phyloP scores from a whole-genome alignment of 2,329 filamentous ascomycete genomes.

The Beauveria australis region DNA sequence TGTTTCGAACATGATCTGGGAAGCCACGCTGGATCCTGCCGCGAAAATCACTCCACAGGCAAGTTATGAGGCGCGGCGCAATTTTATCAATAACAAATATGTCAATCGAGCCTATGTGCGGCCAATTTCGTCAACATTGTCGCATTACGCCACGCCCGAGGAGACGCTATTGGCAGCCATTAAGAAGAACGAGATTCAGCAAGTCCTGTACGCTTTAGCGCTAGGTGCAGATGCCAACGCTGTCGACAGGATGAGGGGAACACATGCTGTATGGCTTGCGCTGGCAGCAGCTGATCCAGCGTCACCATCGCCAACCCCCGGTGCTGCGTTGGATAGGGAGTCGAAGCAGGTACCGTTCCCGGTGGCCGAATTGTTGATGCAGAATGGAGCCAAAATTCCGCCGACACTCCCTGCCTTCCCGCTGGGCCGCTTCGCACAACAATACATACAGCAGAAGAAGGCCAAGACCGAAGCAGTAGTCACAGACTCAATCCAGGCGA shows the following conservation, averaged over 20 bases:
- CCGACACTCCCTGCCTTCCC: slow-evolving; percentile 69
- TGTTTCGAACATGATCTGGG: slow-evolving; percentile 95
- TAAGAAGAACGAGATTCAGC: slow-evolving; percentile 92
- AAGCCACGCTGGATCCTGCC: slow-evolving; percentile 68
- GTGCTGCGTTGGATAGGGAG: slow-evolving; percentile 34
- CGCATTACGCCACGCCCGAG: slow-evolving; percentile 69
- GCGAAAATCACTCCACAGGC: slow-evolving; percentile 69
- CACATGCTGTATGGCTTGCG: slow-evolving; percentile 83
- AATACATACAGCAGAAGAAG: slow-evolving; percentile 77
- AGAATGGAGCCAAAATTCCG: slow-evolving; percentile 90
- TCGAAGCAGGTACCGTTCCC: slow-evolving; percentile 65
- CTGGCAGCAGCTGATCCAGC: slow-evolving; percentile 89
- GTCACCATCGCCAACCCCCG: slow-evolving; percentile 50
- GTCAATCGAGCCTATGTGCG: slow-evolving; percentile 76
- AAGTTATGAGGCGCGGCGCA: slow-evolving; percentile 81
- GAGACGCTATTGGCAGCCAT: slow-evolving; percentile 87
- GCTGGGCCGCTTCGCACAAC: slow-evolving; percentile 67
- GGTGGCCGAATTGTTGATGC: slow-evolving; percentile 80
- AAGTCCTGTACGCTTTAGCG: slow-evolving; percentile 84
- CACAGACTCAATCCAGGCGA: slow-evolving; percentile 51
- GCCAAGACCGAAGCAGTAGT: slow-evolving; percentile 37
- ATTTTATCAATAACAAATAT: slow-evolving; percentile 93
- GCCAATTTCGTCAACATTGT: slow-evolving; percentile 65
- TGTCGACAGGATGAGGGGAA: slow-evolving; percentile 76
- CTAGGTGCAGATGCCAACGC: slow-evolving; percentile 81